Conservation (phyloP, 208 protist species). For the Wallacemonas collosoma region DNA sequence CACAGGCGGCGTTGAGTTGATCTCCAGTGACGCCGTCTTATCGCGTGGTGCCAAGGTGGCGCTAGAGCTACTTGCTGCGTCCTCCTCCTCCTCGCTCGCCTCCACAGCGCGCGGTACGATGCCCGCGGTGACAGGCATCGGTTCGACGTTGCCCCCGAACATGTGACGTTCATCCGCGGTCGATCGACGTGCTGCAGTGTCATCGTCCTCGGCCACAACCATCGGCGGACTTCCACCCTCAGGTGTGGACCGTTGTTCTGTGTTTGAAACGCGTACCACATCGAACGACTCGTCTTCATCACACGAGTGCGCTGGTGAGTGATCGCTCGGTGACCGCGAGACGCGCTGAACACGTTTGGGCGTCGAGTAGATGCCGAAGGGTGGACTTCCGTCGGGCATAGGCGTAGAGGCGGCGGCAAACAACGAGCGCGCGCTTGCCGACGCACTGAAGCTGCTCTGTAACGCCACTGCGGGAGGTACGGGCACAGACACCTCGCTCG, state of each 20-base stretch:
- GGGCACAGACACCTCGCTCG: neutral
- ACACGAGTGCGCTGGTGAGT: neutral
- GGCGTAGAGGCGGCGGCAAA: constrained; percentile 1
- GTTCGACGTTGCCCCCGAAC: neutral
- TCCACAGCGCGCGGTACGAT: neutral
- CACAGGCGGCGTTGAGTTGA: no score
- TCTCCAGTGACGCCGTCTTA: no score
- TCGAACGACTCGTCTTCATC: neutral
- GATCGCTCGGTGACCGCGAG: neutral
- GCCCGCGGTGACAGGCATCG: neutral
- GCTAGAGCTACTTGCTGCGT: neutral
- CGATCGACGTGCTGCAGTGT: no score
- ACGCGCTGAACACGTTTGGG: neutral
- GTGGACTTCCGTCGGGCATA: constrained; percentile 4
- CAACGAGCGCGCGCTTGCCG: neutral
- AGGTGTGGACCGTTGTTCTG: no score
- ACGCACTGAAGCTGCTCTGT: neutral
- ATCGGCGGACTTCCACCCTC: no score
- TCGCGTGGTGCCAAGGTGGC: no score
- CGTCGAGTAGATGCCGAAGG: constrained; percentile 13
- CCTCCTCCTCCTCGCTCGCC: neutral
- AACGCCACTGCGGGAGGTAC: neutral
- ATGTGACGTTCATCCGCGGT: no score
- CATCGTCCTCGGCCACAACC: no score
- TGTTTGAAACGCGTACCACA: neutral